Percentiles rank a stretch among this genome's conserved stretches.
phyloP scores from a whole-genome alignment of 129 eudicot species.

The Heracleum sosnowskyi region DNA sequence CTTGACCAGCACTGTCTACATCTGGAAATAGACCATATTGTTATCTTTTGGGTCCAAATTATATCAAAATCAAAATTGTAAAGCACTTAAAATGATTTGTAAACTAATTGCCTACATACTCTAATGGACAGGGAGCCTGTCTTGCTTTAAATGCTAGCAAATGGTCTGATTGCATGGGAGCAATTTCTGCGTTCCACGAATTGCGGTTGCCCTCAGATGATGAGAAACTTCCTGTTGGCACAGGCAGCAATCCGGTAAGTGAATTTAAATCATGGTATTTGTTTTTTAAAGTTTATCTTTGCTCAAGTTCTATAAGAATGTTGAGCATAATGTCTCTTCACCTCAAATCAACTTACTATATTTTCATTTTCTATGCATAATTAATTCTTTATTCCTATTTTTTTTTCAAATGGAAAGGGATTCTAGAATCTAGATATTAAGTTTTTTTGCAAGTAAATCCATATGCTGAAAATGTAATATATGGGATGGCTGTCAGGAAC shows the following conservation, averaged over 20 bases:
- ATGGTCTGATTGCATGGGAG: constrained; percentile 63
- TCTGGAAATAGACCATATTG: not conserved
- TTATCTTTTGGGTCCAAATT: not conserved
- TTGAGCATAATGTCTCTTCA: not conserved
- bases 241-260: constrained; percentile 99
- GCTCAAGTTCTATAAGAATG: not conserved
- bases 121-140: constrained; percentile 73
- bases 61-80: not conserved
- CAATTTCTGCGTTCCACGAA: constrained; percentile 55
- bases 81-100: not conserved
- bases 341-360: not conserved
- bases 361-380: constrained; percentile 7
- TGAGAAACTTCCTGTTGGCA: constrained; percentile 94
- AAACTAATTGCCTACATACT: not conserved
- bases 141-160: constrained; percentile 69
- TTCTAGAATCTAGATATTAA: not conserved
- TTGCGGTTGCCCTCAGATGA: constrained; percentile 60
- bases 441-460: not conserved
- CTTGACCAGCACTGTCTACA: not conserved
- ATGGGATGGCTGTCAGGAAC: no score
- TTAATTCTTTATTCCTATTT: not conserved
- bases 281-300: not conserved
- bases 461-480: not conserved
- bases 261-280: not conserved
- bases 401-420: not conserved